Base-by-base conservation (phyloP, 78 protist species). In the Goniomonas avonlea region DNA sequence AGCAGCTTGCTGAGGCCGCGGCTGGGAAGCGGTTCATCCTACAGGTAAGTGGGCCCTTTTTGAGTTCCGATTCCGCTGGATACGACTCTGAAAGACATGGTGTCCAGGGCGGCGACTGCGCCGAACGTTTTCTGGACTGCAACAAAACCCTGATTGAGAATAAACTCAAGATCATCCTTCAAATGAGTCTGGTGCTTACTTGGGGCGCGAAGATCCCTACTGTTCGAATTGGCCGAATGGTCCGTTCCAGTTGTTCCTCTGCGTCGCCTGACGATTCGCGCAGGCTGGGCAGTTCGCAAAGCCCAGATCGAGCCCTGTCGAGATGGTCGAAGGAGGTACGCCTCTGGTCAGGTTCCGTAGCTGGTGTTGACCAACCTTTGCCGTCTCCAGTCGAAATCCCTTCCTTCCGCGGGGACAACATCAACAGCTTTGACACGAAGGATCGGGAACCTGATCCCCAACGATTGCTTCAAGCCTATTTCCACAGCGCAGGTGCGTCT, bases 51-150 rank as follows among this genome's bases (percentile, higher is more conserved):
- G 3, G 2, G 3, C 55, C 7, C 20, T 8, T 25, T 38, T 21
- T 56, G n/a, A 0, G 5, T 20, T 34, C 20, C 23, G 35, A 38
- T 71, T 0, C 56, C 47, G 47, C 1, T 5, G 17, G 5, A 37
- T 9, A 9, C 76, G 48, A 5, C 13, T 17, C 38, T n/a, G n/a
- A n/a, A n/a, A n/a, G n/a, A n/a, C n/a, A 48, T n/a, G 5, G 17
- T 1, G 58, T 32, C 23, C 18, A 58, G 82, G 88, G 88, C 35
- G 88, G 88, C 1, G 88, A 84, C 60, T 84, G 88, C 37, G 88
- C 88, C 21, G 88, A 84, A 55, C 43, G 56, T 20, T 84, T 84
- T 31, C 1, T 2, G 1, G 71, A 84, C 66, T 84, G 88, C 76
- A 56, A 25, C 35, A 0, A 9, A 53, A 27, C 20, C 29, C 73